phyloP scores from a whole-genome alignment of 768 basidiomycete genomes.

The Boletellus emodensis region DNA sequence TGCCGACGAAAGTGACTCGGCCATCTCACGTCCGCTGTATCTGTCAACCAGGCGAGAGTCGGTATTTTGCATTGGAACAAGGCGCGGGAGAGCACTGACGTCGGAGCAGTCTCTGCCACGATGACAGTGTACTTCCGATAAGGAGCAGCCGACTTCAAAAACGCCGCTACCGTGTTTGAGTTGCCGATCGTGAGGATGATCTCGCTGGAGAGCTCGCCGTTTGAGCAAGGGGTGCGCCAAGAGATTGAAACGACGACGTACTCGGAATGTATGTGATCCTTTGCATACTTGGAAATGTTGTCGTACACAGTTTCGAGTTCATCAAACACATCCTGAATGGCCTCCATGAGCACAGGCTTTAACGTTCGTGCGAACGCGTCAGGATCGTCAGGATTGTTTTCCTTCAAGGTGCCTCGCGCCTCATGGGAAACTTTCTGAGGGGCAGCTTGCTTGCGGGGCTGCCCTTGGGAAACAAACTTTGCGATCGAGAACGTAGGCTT shows the following conservation, averaged over 20 bases:
- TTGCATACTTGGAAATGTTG: conserved; percentile 89
- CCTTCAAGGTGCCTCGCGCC: conserved; percentile 53
- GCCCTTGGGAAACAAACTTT: conserved; percentile 79
- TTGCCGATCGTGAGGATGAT: conserved; percentile 93
- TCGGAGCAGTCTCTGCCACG: conserved; percentile 92
- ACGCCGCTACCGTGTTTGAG: conserved; percentile 90
- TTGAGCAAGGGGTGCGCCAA: background rate
- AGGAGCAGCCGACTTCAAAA: conserved; percentile 86
- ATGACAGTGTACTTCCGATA: conserved; percentile 93
- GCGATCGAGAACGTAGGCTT: conserved; percentile 64
- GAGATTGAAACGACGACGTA: conserved; percentile 38
- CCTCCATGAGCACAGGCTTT: conserved; percentile 94
- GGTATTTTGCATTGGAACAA: conserved; percentile 2
- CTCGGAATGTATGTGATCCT: conserved; percentile 98
- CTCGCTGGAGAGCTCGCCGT: conserved; percentile 52
- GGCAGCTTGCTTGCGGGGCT: conserved; percentile 49
- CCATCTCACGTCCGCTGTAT: conserved; percentile 83
- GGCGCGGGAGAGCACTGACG: conserved; percentile 46
- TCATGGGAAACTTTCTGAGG: conserved; percentile 40
- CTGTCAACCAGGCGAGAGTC: conserved; percentile 35
- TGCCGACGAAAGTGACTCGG: conserved; percentile 69
- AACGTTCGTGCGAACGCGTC: conserved; percentile 73
- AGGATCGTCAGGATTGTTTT: conserved; percentile 71
- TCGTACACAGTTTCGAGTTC: conserved; percentile 96
- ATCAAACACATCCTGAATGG: conserved; percentile 93